phyloP scores from a whole-genome alignment of 2,329 filamentous ascomycete genomes.

The Penicillium sp. region DNA sequence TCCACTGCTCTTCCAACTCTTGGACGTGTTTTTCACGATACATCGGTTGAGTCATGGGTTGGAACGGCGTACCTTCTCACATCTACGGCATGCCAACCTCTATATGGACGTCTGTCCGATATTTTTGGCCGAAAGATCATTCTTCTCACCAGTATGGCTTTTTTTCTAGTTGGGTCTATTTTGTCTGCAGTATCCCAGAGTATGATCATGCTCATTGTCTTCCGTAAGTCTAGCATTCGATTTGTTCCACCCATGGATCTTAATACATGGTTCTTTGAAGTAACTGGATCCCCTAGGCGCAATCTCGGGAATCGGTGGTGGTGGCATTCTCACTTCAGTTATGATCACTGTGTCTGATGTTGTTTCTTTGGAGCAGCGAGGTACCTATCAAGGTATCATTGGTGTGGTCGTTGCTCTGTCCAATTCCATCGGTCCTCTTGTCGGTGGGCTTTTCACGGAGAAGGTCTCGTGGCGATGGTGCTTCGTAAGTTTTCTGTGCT shows the following conservation, averaged over 20 bases:
- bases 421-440: conserved; percentile 47
- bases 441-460: conserved; percentile 41
- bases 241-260: conserved; percentile 47
- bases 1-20: conserved; percentile 53
- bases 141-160: conserved; percentile 28
- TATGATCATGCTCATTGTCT: conserved; percentile 48
- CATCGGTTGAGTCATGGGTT: conserved; percentile 61
- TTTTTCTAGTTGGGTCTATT: conserved; percentile 5
- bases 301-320: conserved; percentile 59
- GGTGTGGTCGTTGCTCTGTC: conserved; percentile 44
- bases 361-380: conserved; percentile 57
- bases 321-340: conserved; percentile 57
- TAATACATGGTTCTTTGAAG: not conserved
- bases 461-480: conserved; percentile 52
- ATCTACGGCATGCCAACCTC: conserved; percentile 62
- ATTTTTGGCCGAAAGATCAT: conserved; percentile 60
- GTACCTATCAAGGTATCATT: conserved; percentile 52
- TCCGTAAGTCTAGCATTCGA: conserved; percentile 62
- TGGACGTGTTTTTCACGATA: conserved; percentile 46
- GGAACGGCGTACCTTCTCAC: conserved; percentile 68
- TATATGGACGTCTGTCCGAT: conserved; percentile 62
- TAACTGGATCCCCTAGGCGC: conserved; percentile 36
- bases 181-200: conserved; percentile 40
- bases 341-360: conserved; percentile 63
- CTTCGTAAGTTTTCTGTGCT: not conserved